Base-by-base conservation (phyloP, 2,329 filamentous ascomycete genomes). In the Botrytis porri region DNA sequence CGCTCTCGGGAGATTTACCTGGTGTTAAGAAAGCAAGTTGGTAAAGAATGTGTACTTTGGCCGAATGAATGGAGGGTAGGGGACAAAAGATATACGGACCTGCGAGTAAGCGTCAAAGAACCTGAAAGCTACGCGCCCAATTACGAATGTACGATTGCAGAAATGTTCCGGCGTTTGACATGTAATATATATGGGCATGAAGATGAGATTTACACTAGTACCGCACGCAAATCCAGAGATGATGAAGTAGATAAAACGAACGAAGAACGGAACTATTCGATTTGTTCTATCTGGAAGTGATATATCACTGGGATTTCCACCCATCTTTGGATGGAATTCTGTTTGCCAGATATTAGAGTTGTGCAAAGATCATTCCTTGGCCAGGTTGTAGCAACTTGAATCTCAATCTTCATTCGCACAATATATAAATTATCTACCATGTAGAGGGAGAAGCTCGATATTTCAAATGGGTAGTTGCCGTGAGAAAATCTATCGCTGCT, bases 1-100 rank as follows among this genome's bases (percentile, higher is more conserved):
- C 96, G 29, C 84, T 98, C 75, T 91, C 88, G 45, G 96, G 96
- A 69, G 89, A 93, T 75, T 82, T 99, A 70, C 95, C 96, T 0
- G 96, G 96, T 79, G 96, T 99, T 72, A 94, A 91, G 87, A 97
- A 97, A 86, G 96, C 96, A 67, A 97, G 93, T 83, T 99, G 96
- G 96, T 99, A 93, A 82, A 75, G 25, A 5, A 37, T 57, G 65
- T 18, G 32, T 43, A 20, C 14, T 57, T 12, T 67, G 48, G n/a
- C n/a, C 18, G n/a, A 41, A 57, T 22, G 65, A 29, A 51, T 39
- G 48, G n/a, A 54, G 45, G 39, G 45, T 10, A 20, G 37, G 14
- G 29, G 35, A n/a, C 18, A 51, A 37, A 35, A 29, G 25, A 51
- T 39, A 37, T 51, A 54, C 37, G 35, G 35, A 67, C 64, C 64